Evolutionary conservation across 2,329 filamentous ascomycete genomes (phyloP).

Genomic region (Corniculantispora saksenae): DNA sequence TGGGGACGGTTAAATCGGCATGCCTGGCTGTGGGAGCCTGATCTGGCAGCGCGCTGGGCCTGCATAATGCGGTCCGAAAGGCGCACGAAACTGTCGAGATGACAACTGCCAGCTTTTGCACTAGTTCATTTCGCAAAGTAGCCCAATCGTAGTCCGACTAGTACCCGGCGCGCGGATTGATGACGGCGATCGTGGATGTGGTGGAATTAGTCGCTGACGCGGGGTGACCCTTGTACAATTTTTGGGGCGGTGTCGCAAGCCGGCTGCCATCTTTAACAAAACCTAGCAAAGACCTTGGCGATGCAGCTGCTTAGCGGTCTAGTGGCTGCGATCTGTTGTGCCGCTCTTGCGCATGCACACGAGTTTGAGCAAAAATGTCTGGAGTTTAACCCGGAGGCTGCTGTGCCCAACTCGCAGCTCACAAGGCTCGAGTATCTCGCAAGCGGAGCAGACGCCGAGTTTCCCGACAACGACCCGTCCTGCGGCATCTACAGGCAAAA

Average conservation of each 20-base stretch:
- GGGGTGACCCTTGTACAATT: neutral
- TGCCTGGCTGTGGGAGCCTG: no score
- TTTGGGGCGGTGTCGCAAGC: neutral
- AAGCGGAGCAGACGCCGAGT: slow-evolving; percentile 24
- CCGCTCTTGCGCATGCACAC: neutral
- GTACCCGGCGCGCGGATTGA: neutral
- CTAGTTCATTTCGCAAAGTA: neutral
- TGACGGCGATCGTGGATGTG: neutral
- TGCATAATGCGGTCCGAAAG: no score
- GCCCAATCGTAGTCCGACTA: neutral
- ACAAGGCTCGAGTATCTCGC: slow-evolving; percentile 16
- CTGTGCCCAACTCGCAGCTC: neutral
- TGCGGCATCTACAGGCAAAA: slow-evolving; percentile 32
- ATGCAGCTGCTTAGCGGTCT: neutral
- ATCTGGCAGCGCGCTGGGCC: no score
- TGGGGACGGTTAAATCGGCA: no score
- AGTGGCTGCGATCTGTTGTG: neutral
- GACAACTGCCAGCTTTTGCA: no score
- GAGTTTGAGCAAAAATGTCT: neutral
- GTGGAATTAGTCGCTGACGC: neutral
- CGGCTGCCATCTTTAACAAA: neutral
- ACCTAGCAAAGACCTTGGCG: neutral
- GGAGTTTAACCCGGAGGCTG: neutral
- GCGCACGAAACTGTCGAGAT: no score
- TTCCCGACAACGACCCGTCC: slow-evolving; percentile 39